Percentiles rank a stretch among this genome's conserved stretches.
Conservation (phyloP, 106 monocot genomes). For the Phalaenopsis equestris region DNA sequence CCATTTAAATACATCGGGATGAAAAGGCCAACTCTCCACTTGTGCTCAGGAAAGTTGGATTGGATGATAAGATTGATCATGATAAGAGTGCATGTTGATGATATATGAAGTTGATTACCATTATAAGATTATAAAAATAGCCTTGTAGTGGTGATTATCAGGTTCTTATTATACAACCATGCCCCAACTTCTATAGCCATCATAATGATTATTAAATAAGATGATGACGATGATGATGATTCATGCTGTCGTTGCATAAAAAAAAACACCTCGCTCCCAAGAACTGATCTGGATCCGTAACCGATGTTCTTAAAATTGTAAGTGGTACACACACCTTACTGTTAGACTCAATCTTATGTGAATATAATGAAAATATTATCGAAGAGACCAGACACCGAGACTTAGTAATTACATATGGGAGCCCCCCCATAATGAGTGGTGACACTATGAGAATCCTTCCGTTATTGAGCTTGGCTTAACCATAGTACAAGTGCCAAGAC, state of each 20-base stretch:
- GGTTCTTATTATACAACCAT: neutral
- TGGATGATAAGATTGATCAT: neutral
- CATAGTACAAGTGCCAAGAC: neutral
- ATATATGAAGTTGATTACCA: neutral
- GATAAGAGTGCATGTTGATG: neutral
- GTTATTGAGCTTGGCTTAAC: neutral
- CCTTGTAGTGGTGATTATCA: neutral
- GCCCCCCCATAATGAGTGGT: neutral
- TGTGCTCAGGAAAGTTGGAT: conserved; percentile 2
- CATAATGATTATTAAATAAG: neutral
- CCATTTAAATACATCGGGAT: neutral
- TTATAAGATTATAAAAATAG: neutral
- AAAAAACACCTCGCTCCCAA: neutral
- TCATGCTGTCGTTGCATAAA: neutral
- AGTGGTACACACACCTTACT: neutral
- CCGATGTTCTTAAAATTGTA: no score
- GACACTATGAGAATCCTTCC: neutral
- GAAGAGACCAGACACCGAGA: no score
- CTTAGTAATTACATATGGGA: no score
- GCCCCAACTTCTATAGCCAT: neutral
- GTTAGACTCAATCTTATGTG: neutral
- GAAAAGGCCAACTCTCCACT: neutral
- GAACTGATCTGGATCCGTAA: no score
- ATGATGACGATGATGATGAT: neutral
- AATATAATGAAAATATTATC: no score